Evolutionary conservation across 352 stramenopile species (phyloP), one percentile per base, ranked within the genome.

Genomic region (Globisporangium spiculum): DNA sequence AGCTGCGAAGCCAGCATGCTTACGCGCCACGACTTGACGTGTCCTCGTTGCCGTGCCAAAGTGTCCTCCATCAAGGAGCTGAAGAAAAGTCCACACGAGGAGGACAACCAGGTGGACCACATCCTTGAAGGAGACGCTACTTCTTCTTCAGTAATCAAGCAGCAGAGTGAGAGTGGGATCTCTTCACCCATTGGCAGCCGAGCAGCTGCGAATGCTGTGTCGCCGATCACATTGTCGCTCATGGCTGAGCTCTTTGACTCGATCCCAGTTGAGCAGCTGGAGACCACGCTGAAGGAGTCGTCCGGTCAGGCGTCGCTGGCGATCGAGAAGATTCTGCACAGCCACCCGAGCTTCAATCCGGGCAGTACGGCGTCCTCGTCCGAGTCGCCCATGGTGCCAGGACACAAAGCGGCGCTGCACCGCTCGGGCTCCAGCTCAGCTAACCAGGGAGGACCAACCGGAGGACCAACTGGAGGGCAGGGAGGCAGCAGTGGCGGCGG

Each of bases 271-370:
- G 76, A 88, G 12, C 82, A 95, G 18, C 53, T 95, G 4, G 81
- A 92, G 56, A 36, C 32, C 20, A 77, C 81, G 27, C 71, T 93
- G n/a, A 74, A 74, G 50, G 73, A 79, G 10, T 79, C 77, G 5
- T 50, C 76, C 30, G 81, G 83, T 2, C 73, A 93, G 36, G 80
- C 87, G 27, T 83, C 81, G 1, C 66, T 74, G 50, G 81, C 80
- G 7, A 90, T 95, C 24, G 86, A 93, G 24, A 70, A 83, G 55
- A 79, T 95, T 54, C 63, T 95, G 52, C 75, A 83, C 30, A 81
- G 64, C 1, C 88, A 95, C 62, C 71, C 85, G n/a, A 86, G 78
- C 54, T 91, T 93, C 63, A 90, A 93, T 63, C 88, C 84, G 69
- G 65, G 32, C 14, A 66, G 56, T 14, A 53, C 1, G 4, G 27